A percentile compares a stretch with the other conserved stretches of the same genome.
Conservation (phyloP, 805 yeast species). For the Pichia heedii region DNA sequence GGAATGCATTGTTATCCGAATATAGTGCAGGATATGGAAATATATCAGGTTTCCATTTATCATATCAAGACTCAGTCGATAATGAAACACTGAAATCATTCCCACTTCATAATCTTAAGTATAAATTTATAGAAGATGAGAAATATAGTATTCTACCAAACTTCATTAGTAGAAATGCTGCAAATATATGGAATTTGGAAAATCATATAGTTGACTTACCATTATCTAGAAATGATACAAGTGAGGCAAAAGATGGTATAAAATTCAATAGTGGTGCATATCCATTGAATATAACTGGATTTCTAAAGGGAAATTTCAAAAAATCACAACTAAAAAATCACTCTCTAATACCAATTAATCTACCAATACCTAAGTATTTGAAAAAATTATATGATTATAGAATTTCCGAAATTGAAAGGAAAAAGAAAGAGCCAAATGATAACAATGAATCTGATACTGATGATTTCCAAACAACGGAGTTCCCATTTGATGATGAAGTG, state of each 20-base stretch:
- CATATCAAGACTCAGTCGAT: conserved; percentile 49
- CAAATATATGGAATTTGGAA: conserved; percentile 42
- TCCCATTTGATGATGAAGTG: conserved; percentile 1
- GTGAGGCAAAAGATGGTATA: conserved; percentile 4
- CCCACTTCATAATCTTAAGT: conserved; percentile 38
- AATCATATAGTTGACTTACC: conserved; percentile 16
- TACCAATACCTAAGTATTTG: conserved; percentile 26
- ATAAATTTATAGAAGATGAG: conserved; percentile 41
- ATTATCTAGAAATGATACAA: conserved; percentile 9
- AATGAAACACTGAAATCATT: conserved; percentile 41
- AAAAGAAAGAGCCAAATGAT: conserved; percentile 3
- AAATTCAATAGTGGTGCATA: conserved; percentile 24
- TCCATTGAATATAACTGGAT: conserved; percentile 39
- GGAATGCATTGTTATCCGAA: conserved; percentile 30
- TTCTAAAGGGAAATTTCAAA: conserved; percentile 34
- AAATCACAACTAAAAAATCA: background rate
- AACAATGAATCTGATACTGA: background rate
- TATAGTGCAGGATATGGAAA: conserved; percentile 55
- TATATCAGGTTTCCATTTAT: conserved; percentile 60
- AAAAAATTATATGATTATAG: conserved; percentile 17
- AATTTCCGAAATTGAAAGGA: conserved; percentile 6
- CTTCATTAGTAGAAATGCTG: conserved; percentile 38
- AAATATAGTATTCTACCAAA: conserved; percentile 53
- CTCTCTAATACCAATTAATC: conserved; percentile 15
- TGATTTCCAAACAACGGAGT: background rate